Evolutionary conservation across 2,329 filamentous ascomycete genomes (phyloP).

Genomic region (Penicillium sp.): DNA sequence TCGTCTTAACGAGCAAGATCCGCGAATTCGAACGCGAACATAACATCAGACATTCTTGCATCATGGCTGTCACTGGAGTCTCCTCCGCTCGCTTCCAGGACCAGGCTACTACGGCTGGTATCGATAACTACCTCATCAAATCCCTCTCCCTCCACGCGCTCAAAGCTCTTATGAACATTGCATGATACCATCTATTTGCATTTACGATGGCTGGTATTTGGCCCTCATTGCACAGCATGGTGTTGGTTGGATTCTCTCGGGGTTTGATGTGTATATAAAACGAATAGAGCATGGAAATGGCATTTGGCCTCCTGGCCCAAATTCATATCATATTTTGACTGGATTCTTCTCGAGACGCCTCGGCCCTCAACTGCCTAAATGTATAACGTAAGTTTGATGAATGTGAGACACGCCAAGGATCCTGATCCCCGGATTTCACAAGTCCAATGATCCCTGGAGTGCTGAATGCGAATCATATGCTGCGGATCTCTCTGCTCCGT

Average conservation of each 20-base stretch:
- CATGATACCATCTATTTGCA: background rate
- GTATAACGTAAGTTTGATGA: background rate
- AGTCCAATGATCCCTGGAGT: background rate
- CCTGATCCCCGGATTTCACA: background rate
- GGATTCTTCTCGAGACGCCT: background rate
- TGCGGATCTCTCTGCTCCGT: conserved; percentile 1
- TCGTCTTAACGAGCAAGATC: conserved; percentile 37
- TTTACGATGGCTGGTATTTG: background rate
- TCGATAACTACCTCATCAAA: conserved; percentile 29
- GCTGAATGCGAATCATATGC: background rate
- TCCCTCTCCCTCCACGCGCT: conserved; percentile 27
- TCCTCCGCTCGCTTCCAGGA: conserved; percentile 27
- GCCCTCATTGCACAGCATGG: background rate
- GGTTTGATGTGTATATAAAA: background rate
- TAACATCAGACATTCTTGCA: conserved; percentile 15
- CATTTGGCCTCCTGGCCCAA: background rate
- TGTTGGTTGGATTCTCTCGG: background rate
- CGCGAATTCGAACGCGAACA: conserved; percentile 29
- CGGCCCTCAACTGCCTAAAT: background rate
- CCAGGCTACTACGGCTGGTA: conserved; percentile 24
- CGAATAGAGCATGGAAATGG: background rate
- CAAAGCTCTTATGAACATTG: conserved; percentile 21
- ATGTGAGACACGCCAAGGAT: background rate
- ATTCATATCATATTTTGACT: background rate
- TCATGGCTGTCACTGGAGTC: conserved; percentile 30